These are phyloP conservation scores for Scheffersomyces illinoinensis DNA, from an alignment of 1,139 yeast genomes.

Conservation along the genomic window DNA sequence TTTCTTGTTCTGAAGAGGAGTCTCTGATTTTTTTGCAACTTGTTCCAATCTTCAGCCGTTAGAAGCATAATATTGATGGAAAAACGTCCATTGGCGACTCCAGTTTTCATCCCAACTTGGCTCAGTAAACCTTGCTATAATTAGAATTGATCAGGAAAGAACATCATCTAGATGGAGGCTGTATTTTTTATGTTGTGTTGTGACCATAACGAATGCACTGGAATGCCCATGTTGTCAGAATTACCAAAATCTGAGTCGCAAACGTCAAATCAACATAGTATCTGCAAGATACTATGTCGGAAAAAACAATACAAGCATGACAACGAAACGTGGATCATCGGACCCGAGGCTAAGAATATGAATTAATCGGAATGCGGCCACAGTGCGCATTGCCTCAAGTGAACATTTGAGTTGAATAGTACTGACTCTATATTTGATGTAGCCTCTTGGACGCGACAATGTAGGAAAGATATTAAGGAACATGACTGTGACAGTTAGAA, in stretches of 20 bases:
- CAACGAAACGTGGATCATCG: not conserved
- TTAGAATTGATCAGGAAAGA: not conserved
- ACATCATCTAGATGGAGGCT: not conserved
- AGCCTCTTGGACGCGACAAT: not conserved
- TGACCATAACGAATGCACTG: not conserved
- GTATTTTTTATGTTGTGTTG: not conserved
- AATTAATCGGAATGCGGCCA: not conserved
- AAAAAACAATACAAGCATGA: not conserved
- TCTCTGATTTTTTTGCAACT: not conserved
- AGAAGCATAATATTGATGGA: not conserved
- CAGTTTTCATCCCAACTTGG: not conserved
- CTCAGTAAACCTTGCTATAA: not conserved
- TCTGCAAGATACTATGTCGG: conserved; percentile 1
- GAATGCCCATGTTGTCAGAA: not conserved
- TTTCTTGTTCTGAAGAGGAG: not conserved
- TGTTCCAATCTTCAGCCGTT: not conserved
- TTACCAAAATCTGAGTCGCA: not conserved
- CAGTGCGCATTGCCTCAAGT: not conserved
- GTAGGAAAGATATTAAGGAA: not conserved
- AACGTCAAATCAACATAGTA: conserved; percentile 1
- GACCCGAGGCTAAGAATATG: not conserved
- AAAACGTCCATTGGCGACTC: not conserved
- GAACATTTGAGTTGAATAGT: not conserved
- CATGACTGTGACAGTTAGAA: not conserved
- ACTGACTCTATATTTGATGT: not conserved